Evolutionary conservation across 441 rosid species (phyloP), one percentile per base, ranked within the genome.

Genomic region (Euphorbia corollata): DNA sequence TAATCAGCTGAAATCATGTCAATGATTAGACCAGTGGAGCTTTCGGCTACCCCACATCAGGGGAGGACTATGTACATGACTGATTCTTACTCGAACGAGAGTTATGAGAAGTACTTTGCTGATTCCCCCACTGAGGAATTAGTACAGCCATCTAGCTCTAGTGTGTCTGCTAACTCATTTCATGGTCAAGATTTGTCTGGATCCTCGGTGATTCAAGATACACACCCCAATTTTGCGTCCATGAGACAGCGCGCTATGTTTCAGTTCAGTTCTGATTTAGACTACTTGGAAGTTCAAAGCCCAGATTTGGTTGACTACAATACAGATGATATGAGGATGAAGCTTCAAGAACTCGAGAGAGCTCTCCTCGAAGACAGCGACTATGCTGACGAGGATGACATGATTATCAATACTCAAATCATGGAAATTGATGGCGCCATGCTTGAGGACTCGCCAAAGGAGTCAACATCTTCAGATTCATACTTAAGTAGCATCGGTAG

Each of bases 341-440:
- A 88, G 84, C 84, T 94, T 75, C 85, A 81, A 71, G 99, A 94
- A 65, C 86, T 94, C 41, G 99, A 94, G 77, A 84, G 91, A 82
- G 96, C 83, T 5, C 79, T 94, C 39, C 89, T 94, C 2, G 85
- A 71, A 27, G 98, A 92, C 65, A 75, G 68, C 63, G 86, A 68
- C 51, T 78, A 24, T 45, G 70, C 65, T 45, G 91, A 84, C 19
- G 92, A 81, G 50, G 86, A 86, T 69, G 84, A 81, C 55, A 71
- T 80, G 72, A 64, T 73, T 68, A 83, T 76, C 41, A 50, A 78
- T 18, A 79, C 74, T 67, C 82, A 77, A 7, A 68, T 79, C 70
- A 90, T 92, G 97, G 98, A 91, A 71, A 78, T 91, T 59, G 98
- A 90, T 65, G 82, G 68, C 64, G 70, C 72, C 24, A 73, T 78